Conservation (phyloP, 192 early-diverging fungal genomes). For the Phycomyces blakesleeanus region DNA sequence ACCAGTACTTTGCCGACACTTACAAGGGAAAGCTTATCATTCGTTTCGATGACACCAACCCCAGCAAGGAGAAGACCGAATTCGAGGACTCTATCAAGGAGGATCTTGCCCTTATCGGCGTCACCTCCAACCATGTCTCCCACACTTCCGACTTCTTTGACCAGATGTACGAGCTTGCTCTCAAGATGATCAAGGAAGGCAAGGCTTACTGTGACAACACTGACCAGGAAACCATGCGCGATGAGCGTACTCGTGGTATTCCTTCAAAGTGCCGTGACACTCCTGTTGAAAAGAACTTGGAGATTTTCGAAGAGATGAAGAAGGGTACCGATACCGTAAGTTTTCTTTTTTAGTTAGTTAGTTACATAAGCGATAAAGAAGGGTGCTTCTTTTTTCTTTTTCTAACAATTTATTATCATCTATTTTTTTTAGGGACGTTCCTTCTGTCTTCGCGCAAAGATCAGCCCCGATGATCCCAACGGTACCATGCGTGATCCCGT, state of each 20-base stretch:
- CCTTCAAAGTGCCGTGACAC: constrained; percentile 79
- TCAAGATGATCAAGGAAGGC: constrained; percentile 82
- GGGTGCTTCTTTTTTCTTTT: too few species aligned
- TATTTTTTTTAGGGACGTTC: constrained; percentile 53
- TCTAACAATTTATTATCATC: too few species aligned
- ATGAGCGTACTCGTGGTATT: constrained; percentile 79
- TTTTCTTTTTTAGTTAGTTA: not conserved
- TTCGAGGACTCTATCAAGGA: constrained; percentile 95
- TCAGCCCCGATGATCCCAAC: constrained; percentile 82
- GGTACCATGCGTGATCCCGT: constrained; percentile 95
- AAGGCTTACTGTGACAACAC: constrained; percentile 95
- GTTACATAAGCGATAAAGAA: too few species aligned
- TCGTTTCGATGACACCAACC: constrained; percentile 99
- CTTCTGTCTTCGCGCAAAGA: constrained; percentile 94
- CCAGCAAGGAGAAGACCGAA: constrained; percentile 92
- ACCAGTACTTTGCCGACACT: constrained; percentile 90
- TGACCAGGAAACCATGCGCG: constrained; percentile 81
- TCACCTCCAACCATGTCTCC: constrained; percentile 68
- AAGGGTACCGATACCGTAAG: constrained; percentile 59
- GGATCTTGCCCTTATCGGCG: constrained; percentile 87
- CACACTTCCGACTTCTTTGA: constrained; percentile 97
- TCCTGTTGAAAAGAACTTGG: constrained; percentile 88
- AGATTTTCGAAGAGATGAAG: constrained; percentile 89
- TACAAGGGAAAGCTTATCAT: constrained; percentile 93
- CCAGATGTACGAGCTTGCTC: constrained; percentile 75